A percentile compares a stretch with the other conserved stretches of the same genome.
phyloP scores from a whole-genome alignment of 495 filamentous ascomycete genomes.

The Poronia punctata region DNA sequence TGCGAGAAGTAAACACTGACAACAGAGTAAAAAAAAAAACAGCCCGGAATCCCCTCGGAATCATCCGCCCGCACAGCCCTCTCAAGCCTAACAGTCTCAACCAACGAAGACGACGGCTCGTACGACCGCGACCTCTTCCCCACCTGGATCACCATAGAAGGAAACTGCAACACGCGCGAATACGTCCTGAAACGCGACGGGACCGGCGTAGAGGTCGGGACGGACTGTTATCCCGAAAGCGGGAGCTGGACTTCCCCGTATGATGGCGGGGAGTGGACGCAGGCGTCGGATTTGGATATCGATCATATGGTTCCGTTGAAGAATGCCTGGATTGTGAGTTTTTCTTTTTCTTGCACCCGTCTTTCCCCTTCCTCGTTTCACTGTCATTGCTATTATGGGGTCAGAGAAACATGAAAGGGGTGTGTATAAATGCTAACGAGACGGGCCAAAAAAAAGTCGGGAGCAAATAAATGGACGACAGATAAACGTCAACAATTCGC shows the following conservation, averaged over 20 bases:
- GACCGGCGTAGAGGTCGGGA: constrained; percentile 42
- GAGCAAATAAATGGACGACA: constrained; percentile 54
- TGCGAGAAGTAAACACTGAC: neutral
- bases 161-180: constrained; percentile 56
- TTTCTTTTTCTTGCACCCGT: neutral
- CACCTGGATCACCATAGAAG: constrained; percentile 57
- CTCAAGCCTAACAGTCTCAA: constrained; percentile 45
- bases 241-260: constrained; percentile 61
- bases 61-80: constrained; percentile 49
- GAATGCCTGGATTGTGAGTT: constrained; percentile 62
- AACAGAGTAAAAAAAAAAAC: neutral
- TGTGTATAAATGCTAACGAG: too few species aligned
- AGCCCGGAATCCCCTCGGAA: constrained; percentile 54
- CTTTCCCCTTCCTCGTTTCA: neutral
- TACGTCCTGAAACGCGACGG: constrained; percentile 64
- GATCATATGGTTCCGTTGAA: constrained; percentile 70
- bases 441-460: too few species aligned
- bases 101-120: constrained; percentile 42
- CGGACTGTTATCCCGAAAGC: constrained; percentile 47
- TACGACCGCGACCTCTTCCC: constrained; percentile 62
- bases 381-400: too few species aligned
- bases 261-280: constrained; percentile 63
- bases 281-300: constrained; percentile 60
- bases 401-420: too few species aligned
- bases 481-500: constrained; percentile 56